A percentile compares a stretch with the other conserved stretches of the same genome.
Evolutionary conservation across 2,329 filamentous ascomycete species (phyloP).

Genomic region (Beauveria bassiana): DNA sequence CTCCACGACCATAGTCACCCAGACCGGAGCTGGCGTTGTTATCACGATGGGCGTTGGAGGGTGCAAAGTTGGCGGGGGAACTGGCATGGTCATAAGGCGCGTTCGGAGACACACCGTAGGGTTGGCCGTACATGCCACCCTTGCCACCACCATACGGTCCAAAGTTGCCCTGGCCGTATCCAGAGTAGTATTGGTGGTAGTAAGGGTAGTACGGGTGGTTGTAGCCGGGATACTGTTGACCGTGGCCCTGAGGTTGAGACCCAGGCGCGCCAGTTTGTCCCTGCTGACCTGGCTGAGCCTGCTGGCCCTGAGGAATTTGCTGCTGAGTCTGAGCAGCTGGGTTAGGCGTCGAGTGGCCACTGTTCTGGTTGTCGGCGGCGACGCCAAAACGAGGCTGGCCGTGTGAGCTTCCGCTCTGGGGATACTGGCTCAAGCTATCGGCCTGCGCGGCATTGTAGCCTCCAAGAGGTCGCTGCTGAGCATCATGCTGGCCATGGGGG

Average conservation of each 20-base stretch:
- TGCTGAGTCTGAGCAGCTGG: conserved; percentile 54
- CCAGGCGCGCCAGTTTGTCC: conserved; percentile 36
- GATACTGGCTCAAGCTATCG: conserved; percentile 61
- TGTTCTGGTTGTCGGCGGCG: conserved; percentile 65
- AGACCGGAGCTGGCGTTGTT: conserved; percentile 42
- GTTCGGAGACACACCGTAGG: conserved; percentile 49
- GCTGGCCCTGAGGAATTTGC: conserved; percentile 32
- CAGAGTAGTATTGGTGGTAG: conserved; percentile 53
- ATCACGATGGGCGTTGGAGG: conserved; percentile 46
- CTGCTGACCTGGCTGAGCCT: conserved; percentile 36
- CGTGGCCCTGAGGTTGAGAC: conserved; percentile 37
- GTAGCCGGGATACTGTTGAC: conserved; percentile 41
- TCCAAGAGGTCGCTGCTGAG: conserved; percentile 68
- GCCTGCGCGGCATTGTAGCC: conserved; percentile 62
- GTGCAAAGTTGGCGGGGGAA: conserved; percentile 47
- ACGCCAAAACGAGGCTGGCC: conserved; percentile 53
- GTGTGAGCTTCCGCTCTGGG: conserved; percentile 55
- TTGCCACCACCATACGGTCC: conserved; percentile 41
- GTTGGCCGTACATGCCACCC: conserved; percentile 46
- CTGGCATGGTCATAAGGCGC: conserved; percentile 49
- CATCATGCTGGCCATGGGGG: conserved; percentile 63
- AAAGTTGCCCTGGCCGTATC: conserved; percentile 45
- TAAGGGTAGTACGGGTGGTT: conserved; percentile 57
- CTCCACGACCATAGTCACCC: conserved; percentile 46
- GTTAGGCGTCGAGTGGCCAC: conserved; percentile 85